These are phyloP conservation scores for Exobasidium rhododendri DNA, from an alignment of 1,284 basidiomycete genomes.

Conservation along the genomic window DNA sequence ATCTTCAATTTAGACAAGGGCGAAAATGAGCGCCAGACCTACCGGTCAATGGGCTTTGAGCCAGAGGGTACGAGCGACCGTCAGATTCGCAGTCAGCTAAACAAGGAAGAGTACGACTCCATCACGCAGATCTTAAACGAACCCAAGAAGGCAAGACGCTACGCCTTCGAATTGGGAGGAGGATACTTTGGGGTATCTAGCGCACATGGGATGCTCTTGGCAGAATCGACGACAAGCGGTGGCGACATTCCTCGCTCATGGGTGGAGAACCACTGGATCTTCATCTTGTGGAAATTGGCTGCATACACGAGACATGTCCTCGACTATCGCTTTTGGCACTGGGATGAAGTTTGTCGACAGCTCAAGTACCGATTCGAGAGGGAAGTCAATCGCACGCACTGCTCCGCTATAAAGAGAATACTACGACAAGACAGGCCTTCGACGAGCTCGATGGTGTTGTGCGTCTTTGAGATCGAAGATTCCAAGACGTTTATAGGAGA, in stretches of 20 bases:
- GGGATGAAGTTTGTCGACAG: slow-evolving; percentile 66
- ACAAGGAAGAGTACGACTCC: slow-evolving; percentile 20
- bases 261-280: slow-evolving; percentile 85
- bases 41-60: slow-evolving; percentile 24
- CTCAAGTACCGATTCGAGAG: slow-evolving; percentile 90
- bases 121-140: slow-evolving; percentile 6
- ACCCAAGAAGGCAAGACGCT: slow-evolving; percentile 2
- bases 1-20: neutral
- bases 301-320: slow-evolving; percentile 69
- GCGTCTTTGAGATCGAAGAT: slow-evolving; percentile 75
- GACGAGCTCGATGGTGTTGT: slow-evolving; percentile 74
- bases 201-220: neutral
- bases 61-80: slow-evolving; percentile 13
- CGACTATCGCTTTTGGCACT: slow-evolving; percentile 19
- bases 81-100: neutral
- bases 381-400: slow-evolving; percentile 73
- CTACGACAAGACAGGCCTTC: slow-evolving; percentile 72
- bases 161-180: slow-evolving; percentile 20
- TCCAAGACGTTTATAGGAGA: slow-evolving; percentile 28
- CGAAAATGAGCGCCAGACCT: slow-evolving; percentile 18
- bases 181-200: neutral
- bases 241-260: slow-evolving; percentile 60
- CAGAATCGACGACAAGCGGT: neutral
- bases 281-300: slow-evolving; percentile 92
- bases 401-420: slow-evolving; percentile 75